Evolutionary conservation across 2,329 filamentous ascomycete genomes (phyloP), one percentile per base, ranked within the genome.

Genomic region (Aureobasidium pullulans): DNA sequence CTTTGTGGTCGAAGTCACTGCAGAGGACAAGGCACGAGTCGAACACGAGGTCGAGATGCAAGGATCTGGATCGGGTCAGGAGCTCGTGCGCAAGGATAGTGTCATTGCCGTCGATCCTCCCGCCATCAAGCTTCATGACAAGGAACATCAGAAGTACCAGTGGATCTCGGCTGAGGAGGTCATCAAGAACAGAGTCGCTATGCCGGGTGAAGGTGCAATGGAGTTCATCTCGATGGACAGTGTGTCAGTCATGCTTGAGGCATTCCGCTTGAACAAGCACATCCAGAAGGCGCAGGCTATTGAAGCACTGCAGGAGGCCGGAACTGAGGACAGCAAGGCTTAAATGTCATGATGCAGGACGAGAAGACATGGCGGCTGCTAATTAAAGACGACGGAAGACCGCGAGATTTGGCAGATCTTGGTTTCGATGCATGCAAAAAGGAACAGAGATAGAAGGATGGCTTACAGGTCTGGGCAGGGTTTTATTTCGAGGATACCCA

Each of bases 81-180:
- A 59, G 36, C 57, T 59, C 57, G 13, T 16, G 13, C 54, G 54
- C 54, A 47, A 57, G 54, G 57, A 59, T 44, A 46, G 47, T 29
- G 37, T 50, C 48, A 40, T 52, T 39, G 40, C 39, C 10, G 39
- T 48, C 23, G 31, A 46, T 15, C 19, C 31, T 39, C 57, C 47
- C 29, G 40, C 48, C 43, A 36, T 59, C 57, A 57, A 54, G 49
- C 64, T 77, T 54, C 73, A 77, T 57, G 71, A 73, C 5, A 56
- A 69, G 9, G 76, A 78, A 66, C 76, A 78, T 61, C 72, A 77
- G 54, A 62, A 63, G 3, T 74, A 69, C 59, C 47, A 71, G 2
- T 78, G 73, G 69, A 73, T 70, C 16, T 69, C 70, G 1, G 73
- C 76, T 59, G 69, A 75, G 2, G 73, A 78, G 50, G 62, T 77